Evolutionary conservation across 371 early-diverging fungal species (phyloP).

Genomic region (Blakeslea trispora): DNA sequence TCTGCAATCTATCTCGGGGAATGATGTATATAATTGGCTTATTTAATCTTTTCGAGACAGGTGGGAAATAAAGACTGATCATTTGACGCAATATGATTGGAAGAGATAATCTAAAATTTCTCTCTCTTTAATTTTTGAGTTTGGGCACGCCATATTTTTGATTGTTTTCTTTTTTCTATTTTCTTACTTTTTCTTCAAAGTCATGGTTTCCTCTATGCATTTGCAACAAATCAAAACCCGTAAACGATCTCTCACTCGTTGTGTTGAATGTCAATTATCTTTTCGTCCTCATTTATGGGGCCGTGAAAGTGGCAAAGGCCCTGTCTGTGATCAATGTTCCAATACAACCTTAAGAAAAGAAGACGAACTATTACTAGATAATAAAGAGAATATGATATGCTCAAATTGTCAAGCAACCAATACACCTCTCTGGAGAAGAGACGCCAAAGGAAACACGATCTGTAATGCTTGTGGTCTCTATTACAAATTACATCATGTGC

Average conservation of each 20-base stretch:
- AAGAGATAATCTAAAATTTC: constrained; percentile 27
- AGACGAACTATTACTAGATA: neutral
- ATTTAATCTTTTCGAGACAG: neutral
- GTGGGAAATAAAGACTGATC: constrained; percentile 10
- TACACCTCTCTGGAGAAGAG: constrained; percentile 84
- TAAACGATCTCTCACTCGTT: constrained; percentile 35
- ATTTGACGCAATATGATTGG: constrained; percentile 32
- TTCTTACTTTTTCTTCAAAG: constrained; percentile 15
- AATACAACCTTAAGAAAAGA: constrained; percentile 16
- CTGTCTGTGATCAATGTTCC: constrained; percentile 42
- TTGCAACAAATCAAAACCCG: constrained; percentile 27
- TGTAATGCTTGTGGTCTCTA: constrained; percentile 88
- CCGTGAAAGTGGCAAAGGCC: constrained; percentile 44
- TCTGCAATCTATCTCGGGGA: too few relatives aligned
- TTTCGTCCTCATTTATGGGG: constrained; percentile 42
- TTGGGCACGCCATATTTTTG: constrained; percentile 3
- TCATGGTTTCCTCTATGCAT: constrained; percentile 25
- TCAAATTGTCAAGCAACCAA: constrained; percentile 72
- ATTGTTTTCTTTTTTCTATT: constrained; percentile 12
- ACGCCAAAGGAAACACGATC: constrained; percentile 62
- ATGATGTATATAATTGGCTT: too few relatives aligned
- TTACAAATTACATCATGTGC: constrained; percentile 67
- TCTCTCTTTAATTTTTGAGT: constrained; percentile 8
- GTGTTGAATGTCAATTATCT: constrained; percentile 39
- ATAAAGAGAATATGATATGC: constrained; percentile 40